phyloP scores from a whole-genome alignment of 208 protist genomes.

The Trichomonas tenax region DNA sequence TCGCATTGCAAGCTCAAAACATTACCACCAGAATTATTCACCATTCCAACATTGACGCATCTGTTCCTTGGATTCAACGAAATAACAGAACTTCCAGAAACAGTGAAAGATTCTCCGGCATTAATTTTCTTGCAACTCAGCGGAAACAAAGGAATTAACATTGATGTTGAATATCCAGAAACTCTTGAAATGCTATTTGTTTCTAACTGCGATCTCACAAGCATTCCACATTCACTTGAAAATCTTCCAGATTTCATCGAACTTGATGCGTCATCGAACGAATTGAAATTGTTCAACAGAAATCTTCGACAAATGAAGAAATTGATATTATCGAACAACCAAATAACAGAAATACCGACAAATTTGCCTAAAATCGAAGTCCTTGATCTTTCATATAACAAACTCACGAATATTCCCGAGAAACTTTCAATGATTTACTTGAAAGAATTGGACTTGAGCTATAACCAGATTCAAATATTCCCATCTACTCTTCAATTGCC shows the following conservation, averaged over 20 bases:
- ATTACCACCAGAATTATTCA: neutral
- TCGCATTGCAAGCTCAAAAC: neutral
- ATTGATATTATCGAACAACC: neutral
- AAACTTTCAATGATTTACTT: neutral
- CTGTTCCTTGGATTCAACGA: neutral
- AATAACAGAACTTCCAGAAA: neutral
- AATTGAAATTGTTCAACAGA: neutral
- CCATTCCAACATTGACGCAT: neutral
- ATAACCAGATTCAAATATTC: neutral
- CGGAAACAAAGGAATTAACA: neutral
- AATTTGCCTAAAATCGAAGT: neutral
- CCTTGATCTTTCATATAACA: neutral
- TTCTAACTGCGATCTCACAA: neutral
- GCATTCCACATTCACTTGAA: neutral
- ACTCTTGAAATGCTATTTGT: neutral
- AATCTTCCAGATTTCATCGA: neutral
- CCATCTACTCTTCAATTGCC: neutral
- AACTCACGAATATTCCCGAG: neutral
- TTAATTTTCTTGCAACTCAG: neutral
- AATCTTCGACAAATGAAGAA: neutral
- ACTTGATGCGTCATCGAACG: neutral
- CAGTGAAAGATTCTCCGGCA: neutral
- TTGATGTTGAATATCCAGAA: neutral
- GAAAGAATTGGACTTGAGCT: neutral
- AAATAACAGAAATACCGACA: neutral